Evolutionary conservation across 352 stramenopile species (phyloP).

Genomic region (Phytophthora rubi): DNA sequence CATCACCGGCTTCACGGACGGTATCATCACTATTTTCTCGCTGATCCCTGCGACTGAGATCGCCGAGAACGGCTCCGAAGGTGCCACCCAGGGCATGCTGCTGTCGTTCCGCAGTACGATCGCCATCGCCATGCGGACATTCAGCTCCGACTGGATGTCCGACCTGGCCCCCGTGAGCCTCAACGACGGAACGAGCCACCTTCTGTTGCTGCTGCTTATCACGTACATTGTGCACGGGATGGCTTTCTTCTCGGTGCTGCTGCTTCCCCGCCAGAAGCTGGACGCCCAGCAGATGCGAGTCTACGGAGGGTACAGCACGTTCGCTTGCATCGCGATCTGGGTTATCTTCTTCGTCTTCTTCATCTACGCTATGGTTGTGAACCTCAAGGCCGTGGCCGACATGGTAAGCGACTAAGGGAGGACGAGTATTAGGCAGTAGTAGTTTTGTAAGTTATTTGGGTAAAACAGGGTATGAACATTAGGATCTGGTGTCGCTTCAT

Average conservation of each 20-base stretch:
- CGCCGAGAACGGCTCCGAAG: slow-evolving; percentile 73
- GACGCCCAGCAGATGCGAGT: slow-evolving; percentile 71
- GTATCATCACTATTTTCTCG: slow-evolving; percentile 75
- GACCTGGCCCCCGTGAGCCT: slow-evolving; percentile 37
- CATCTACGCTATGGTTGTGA: slow-evolving; percentile 59
- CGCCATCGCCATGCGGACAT: slow-evolving; percentile 58
- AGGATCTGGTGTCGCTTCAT: slow-evolving; percentile 1
- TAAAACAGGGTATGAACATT: slow-evolving; percentile 19
- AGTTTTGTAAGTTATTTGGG: slow-evolving; percentile 38
- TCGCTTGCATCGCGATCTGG: slow-evolving; percentile 56
- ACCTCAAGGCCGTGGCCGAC: slow-evolving; percentile 47
- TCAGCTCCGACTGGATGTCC: slow-evolving; percentile 58
- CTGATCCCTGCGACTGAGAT: slow-evolving; percentile 73
- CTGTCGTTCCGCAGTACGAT: slow-evolving; percentile 68
- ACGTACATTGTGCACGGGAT: slow-evolving; percentile 63
- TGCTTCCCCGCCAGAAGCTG: slow-evolving; percentile 68
- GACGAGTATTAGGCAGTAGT: slow-evolving; percentile 11
- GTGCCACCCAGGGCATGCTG: slow-evolving; percentile 69
- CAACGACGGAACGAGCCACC: slow-evolving; percentile 31
- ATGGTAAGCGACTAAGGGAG: slow-evolving; percentile 35
- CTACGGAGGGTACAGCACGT: slow-evolving; percentile 65
- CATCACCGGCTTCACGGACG: slow-evolving; percentile 63
- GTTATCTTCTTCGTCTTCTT: slow-evolving; percentile 71
- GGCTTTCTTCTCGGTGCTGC: slow-evolving; percentile 53
- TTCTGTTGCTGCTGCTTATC: slow-evolving; percentile 56